A percentile compares a stretch with the other conserved stretches of the same genome.
These are phyloP conservation scores for Jacaranda copaia DNA, from an alignment of 257 asterid genomes.

Conservation along the genomic window DNA sequence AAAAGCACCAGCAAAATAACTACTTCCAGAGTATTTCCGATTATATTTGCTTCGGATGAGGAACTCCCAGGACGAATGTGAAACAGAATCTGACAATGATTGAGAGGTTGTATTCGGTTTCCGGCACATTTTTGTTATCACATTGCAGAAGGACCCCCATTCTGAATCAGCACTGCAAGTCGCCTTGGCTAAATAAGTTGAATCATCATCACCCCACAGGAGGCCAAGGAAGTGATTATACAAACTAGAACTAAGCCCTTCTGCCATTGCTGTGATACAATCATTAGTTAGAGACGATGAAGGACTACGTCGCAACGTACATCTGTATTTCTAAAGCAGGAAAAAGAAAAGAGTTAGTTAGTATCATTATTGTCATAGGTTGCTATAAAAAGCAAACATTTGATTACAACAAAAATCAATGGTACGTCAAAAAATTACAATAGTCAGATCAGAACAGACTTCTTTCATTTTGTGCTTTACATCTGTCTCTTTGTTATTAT, in stretches of 20 bases:
- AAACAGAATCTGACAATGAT: constrained; percentile 47
- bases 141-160: constrained; percentile 80
- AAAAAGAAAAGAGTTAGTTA: constrained; percentile 15
- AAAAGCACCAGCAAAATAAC: constrained; percentile 51
- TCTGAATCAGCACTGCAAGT: constrained; percentile 69
- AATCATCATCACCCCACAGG: constrained; percentile 71
- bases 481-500: constrained; percentile 24
- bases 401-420: background rate
- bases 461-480: background rate
- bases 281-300: constrained; percentile 85
- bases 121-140: constrained; percentile 57
- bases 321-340: constrained; percentile 72
- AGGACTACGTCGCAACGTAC: constrained; percentile 78
- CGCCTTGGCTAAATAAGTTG: constrained; percentile 58
- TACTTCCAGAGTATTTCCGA: constrained; percentile 58
- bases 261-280: constrained; percentile 85
- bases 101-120: constrained; percentile 46
- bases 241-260: constrained; percentile 72
- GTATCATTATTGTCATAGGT: constrained; percentile 35
- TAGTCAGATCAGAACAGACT: constrained; percentile 13
- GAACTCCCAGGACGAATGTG: constrained; percentile 89
- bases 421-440: background rate
- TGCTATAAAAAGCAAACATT: constrained; percentile 19
- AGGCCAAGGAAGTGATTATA: constrained; percentile 76
- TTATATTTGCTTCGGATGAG: constrained; percentile 78